Percentiles rank a stretch among this genome's conserved stretches.
Evolutionary conservation across 2,329 filamentous ascomycete genomes (phyloP).

Genomic region (Paraphaeosphaeria sporulosa): DNA sequence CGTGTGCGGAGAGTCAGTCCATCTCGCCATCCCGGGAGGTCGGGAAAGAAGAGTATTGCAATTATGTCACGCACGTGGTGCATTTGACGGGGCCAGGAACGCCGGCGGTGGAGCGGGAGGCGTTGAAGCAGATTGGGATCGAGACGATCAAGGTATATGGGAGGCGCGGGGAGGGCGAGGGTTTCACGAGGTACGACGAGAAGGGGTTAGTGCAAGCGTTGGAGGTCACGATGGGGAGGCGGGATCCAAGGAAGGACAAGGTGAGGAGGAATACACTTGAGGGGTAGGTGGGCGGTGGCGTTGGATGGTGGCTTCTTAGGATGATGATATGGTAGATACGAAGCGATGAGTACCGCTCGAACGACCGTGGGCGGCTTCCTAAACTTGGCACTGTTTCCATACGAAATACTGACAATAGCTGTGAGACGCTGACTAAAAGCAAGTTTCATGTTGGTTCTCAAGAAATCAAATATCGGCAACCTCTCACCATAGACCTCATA

Average conservation of each 20-base stretch:
- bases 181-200: constrained; percentile 75
- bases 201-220: constrained; percentile 77
- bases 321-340: too few relatives aligned
- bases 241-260: constrained; percentile 55
- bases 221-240: constrained; percentile 76
- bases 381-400: too few relatives aligned
- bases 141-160: constrained; percentile 81
- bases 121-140: constrained; percentile 73
- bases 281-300: background rate
- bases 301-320: background rate
- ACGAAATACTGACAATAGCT: too few relatives aligned
- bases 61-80: constrained; percentile 84
- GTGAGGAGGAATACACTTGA: constrained; percentile 18
- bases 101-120: constrained; percentile 73
- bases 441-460: too few relatives aligned
- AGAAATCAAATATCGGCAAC: too few relatives aligned
- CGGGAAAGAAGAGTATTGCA: constrained; percentile 59
- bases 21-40: constrained; percentile 14
- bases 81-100: constrained; percentile 76
- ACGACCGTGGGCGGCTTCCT: too few relatives aligned
- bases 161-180: constrained; percentile 63
- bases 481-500: too few relatives aligned
- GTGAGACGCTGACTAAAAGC: too few relatives aligned
- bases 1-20: constrained; percentile 62
- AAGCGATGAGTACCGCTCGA: too few relatives aligned